Conservation (phyloP, 1,139 yeast genomes). For the Trichomonascaceae sp. region DNA sequence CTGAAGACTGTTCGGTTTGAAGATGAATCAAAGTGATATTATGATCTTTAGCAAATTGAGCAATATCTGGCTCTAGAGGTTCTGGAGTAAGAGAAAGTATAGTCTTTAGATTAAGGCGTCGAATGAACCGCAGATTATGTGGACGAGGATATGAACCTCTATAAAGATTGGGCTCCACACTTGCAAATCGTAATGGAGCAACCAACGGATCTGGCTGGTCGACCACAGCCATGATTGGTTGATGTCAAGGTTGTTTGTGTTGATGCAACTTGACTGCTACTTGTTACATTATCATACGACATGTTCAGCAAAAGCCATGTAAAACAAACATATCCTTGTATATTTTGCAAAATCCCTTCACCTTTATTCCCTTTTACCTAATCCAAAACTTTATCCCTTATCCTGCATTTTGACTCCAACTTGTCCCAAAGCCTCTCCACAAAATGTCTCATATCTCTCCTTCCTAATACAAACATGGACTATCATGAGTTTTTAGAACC, state of each 20-base stretch:
- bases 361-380: neutral
- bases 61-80: conserved; percentile 49
- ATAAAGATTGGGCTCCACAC: conserved; percentile 62
- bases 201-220: conserved; percentile 34
- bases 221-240: neutral
- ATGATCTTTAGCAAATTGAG: conserved; percentile 44
- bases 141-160: conserved; percentile 86
- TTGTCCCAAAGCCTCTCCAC: neutral
- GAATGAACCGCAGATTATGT: conserved; percentile 66
- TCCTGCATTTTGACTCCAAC: neutral
- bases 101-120: conserved; percentile 59
- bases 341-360: neutral
- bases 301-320: neutral
- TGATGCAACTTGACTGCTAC: neutral
- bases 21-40: conserved; percentile 55
- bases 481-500: conserved; percentile 23
- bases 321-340: neutral
- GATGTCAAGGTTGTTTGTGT: neutral
- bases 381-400: neutral
- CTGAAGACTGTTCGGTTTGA: conserved; percentile 45
- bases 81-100: conserved; percentile 77
- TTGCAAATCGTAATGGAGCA: conserved; percentile 76
- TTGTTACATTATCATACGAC: neutral
- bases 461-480: conserved; percentile 17
- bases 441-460: neutral